Base-by-base conservation (phyloP, 2,329 filamentous ascomycete genomes). In the Malbranchea cinnamomea region DNA sequence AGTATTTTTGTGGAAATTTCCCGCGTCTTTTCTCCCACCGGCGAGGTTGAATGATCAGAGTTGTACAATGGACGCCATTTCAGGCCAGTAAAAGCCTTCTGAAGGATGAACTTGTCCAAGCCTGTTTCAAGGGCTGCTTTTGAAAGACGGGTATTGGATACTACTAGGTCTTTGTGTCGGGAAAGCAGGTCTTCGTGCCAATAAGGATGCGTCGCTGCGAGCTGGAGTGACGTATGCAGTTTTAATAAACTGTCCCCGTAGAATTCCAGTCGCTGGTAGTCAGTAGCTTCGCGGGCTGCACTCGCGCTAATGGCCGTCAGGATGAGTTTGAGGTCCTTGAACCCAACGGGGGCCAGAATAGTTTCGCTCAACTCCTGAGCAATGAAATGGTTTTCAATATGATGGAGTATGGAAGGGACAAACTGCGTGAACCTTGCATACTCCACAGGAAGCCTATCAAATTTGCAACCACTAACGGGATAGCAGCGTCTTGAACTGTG, bases 201-300 rank as follows among this genome's bases (percentile, higher is more conserved):
- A 4, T 63, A 54, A 0, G 68, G 68, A 36, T 84, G 53, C 18
- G 62, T 47, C 11, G 64, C 62, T 46, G 66, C 62, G 4, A 85
- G 62, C 32, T 83, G 75, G 1, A 82, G 49, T 0, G 74, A 71
- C 0, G 78, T 65, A 26, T 70, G 71, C 33, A 77, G 69, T 45
- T 95, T 95, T 21, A 95, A 62, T 2, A 92, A 62, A 0, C 73
- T 74, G 44, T 95, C 87, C 0, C 89, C 89, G 0, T 94, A 57
- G 41, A 91, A 91, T 48, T 95, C 89, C 0, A 92, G 59, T 2
- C 78, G 65, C 43, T 95, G 78, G 46, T 94, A 94, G 39, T 93
- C 68, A 0, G 63, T 65, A 1, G 57, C 49, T 27, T 74, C 71
- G 2, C 52, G 46, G 0, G 80, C 72, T 2, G 62, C 62, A 0